Percentiles rank a stretch among this genome's conserved stretches.
Conservation (phyloP, 495 filamentous ascomycete genomes). For the Xylaria telfairii region DNA sequence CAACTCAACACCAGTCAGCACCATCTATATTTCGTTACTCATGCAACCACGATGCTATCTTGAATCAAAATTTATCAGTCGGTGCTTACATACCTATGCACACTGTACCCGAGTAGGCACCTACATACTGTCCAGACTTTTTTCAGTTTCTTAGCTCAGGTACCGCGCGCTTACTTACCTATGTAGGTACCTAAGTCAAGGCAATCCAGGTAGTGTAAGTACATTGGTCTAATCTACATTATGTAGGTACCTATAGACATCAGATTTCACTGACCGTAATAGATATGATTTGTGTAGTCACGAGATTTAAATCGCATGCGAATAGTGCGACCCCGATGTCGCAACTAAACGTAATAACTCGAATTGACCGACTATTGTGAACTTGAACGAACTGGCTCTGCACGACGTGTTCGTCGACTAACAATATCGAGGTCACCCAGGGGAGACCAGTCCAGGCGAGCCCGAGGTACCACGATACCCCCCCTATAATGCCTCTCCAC, state of each 20-base stretch:
- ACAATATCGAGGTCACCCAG: background rate
- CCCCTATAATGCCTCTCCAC: slow-evolving; percentile 9
- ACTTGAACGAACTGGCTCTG: background rate
- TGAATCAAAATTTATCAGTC: background rate
- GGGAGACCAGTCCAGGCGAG: background rate
- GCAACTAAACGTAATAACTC: slow-evolving; percentile 17
- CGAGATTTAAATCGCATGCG: slow-evolving; percentile 11
- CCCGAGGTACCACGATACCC: slow-evolving; percentile 1
- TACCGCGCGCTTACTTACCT: background rate
- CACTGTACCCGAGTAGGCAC: too few relatives aligned
- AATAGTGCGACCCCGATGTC: background rate
- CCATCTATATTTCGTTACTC: background rate
- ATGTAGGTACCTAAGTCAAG: background rate
- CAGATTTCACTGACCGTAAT: background rate
- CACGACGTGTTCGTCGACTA: background rate
- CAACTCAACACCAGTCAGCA: background rate
- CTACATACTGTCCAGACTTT: too few relatives aligned
- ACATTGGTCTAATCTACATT: background rate
- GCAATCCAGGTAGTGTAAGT: too few relatives aligned
- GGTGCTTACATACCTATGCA: background rate
- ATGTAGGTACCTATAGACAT: too few relatives aligned
- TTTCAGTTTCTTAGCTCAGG: background rate
- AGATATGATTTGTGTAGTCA: background rate
- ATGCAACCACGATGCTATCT: slow-evolving; percentile 10
- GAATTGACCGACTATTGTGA: slow-evolving; percentile 12